Conservation (phyloP, 345 rosid species). For the Eucalyptus tenuipes region DNA sequence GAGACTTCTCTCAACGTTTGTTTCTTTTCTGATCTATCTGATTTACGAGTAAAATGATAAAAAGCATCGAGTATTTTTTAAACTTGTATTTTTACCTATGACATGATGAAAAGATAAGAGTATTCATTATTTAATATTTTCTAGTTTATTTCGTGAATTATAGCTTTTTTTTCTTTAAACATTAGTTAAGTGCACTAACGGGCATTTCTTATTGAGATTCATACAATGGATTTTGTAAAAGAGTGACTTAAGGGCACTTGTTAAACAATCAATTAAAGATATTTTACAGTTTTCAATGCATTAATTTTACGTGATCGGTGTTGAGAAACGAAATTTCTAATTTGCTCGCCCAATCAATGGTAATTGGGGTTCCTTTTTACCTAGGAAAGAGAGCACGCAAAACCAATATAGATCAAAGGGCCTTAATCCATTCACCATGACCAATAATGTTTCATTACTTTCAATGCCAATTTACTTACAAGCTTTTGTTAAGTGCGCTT, state of each 20-base stretch:
- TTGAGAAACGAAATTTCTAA: not conserved
- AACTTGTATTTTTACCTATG: not conserved
- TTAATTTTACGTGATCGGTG: not conserved
- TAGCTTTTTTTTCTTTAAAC: not conserved
- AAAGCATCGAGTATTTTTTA: not conserved
- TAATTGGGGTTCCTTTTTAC: not conserved
- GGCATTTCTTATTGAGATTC: not conserved
- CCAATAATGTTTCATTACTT: not conserved
- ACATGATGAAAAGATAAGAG: not conserved
- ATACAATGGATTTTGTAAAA: not conserved
- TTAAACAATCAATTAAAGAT: not conserved
- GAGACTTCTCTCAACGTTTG: not conserved
- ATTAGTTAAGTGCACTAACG: not conserved
- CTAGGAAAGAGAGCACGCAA: not conserved
- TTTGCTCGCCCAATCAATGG: not conserved
- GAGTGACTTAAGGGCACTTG: not conserved
- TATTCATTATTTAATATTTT: too few species aligned
- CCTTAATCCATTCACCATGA: not conserved
- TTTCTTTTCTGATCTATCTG: not conserved
- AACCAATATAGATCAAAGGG: not conserved
- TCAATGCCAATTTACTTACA: not conserved
- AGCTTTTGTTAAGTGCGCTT: not conserved
- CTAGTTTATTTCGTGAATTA: not conserved
- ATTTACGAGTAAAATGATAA: not conserved
- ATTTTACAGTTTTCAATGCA: not conserved